Percentiles rank a stretch among this genome's conserved stretches.
Evolutionary conservation across 192 early-diverging fungal genomes (phyloP).

Genomic region (Coemansia sp.): DNA sequence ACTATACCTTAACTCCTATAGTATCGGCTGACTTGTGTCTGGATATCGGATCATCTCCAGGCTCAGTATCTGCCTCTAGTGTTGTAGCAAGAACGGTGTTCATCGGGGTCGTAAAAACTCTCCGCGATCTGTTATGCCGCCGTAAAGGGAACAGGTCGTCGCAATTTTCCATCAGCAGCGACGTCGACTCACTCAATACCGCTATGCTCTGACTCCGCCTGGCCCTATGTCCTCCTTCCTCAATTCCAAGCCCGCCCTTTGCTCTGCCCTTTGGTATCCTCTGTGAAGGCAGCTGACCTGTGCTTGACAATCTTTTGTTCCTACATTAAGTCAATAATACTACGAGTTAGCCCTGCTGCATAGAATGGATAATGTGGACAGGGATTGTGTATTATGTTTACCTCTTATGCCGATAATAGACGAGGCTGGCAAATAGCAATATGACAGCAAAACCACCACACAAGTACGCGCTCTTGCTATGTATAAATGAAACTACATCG

Average conservation of each 20-base stretch:
- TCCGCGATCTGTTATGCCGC: neutral
- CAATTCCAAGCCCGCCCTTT: neutral
- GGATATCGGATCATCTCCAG: neutral
- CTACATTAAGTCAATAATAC: neutral
- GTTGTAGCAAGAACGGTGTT: neutral
- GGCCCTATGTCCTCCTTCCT: neutral
- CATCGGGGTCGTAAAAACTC: constrained; percentile 17
- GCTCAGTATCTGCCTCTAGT: constrained; percentile 8
- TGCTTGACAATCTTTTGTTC: neutral
- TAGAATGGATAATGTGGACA: neutral
- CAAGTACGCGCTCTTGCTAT: neutral
- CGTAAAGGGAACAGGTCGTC: constrained; percentile 27
- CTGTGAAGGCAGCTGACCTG: neutral
- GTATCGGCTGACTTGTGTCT: neutral
- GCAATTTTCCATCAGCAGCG: constrained; percentile 47
- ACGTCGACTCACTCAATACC: constrained; percentile 35
- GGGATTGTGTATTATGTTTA: neutral
- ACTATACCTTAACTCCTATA: too few relatives aligned
- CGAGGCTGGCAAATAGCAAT: neutral
- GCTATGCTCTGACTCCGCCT: constrained; percentile 47
- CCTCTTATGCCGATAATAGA: neutral
- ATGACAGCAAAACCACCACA: neutral
- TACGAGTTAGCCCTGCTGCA: neutral
- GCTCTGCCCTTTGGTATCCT: neutral
- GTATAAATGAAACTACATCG: neutral